Percentiles rank a stretch among this genome's conserved stretches.
phyloP scores from a whole-genome alignment of 768 basidiomycete species.

The Gloeostereum incarnatum region DNA sequence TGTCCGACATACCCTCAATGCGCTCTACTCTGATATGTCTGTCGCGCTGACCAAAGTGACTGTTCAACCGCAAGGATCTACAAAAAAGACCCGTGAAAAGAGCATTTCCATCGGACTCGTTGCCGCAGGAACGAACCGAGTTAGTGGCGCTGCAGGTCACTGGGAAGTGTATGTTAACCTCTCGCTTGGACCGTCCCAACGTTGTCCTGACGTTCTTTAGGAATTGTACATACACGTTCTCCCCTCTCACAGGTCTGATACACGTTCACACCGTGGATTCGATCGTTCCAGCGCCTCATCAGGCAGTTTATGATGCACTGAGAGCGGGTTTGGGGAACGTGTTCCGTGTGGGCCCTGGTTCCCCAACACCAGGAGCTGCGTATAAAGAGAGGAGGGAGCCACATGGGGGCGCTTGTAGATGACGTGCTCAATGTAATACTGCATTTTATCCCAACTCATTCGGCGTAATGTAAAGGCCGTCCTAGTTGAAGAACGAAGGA shows the following conservation, averaged over 20 bases:
- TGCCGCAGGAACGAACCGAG: slow-evolving; percentile 50
- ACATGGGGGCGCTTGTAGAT: too few relatives aligned
- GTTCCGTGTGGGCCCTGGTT: too few relatives aligned
- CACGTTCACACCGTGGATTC: slow-evolving; percentile 58
- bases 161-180: slow-evolving; percentile 60
- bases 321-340: slow-evolving; percentile 28
- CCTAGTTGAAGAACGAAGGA: too few relatives aligned
- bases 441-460: too few relatives aligned
- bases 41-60: slow-evolving; percentile 46
- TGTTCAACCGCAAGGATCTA: slow-evolving; percentile 20
- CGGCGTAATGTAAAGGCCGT: too few relatives aligned
- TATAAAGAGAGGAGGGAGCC: too few relatives aligned
- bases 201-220: slow-evolving; percentile 21
- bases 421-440: too few relatives aligned
- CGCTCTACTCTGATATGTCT: slow-evolving; percentile 58
- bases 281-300: slow-evolving; percentile 72
- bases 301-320: slow-evolving; percentile 58
- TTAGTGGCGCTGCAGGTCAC: slow-evolving; percentile 52
- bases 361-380: too few relatives aligned
- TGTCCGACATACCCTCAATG: slow-evolving; percentile 65
- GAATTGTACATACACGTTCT: slow-evolving; percentile 67
- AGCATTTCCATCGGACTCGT: slow-evolving; percentile 42
- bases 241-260: slow-evolving; percentile 56
- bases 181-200: slow-evolving; percentile 1
- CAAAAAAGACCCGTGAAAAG: slow-evolving; percentile 39